phyloP scores from a whole-genome alignment of 1,139 yeast species.

The Sugiyamaella xylanicola region DNA sequence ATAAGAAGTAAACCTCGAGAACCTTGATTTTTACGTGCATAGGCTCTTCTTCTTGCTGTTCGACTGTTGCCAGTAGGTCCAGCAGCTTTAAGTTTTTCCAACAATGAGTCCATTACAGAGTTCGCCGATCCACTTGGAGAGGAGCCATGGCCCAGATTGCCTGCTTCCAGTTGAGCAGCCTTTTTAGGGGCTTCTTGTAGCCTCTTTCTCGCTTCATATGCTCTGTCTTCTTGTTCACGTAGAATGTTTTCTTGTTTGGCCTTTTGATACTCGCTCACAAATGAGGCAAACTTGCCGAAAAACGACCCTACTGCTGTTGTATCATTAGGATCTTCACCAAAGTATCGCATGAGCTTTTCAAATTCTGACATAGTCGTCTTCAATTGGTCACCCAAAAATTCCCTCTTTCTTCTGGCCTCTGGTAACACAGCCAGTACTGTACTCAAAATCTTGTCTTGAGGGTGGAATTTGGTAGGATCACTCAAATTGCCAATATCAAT shows the following conservation, averaged over 20 bases:
- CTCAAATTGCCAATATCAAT: constrained; percentile 74
- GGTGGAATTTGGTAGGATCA: constrained; percentile 67
- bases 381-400: constrained; percentile 58
- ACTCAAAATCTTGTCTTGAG: constrained; percentile 66
- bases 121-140: constrained; percentile 23
- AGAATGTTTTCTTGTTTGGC: constrained; percentile 76
- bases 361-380: constrained; percentile 57
- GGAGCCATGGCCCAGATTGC: constrained; percentile 26
- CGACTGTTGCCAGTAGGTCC: constrained; percentile 74
- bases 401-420: constrained; percentile 64
- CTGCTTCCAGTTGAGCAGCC: constrained; percentile 36
- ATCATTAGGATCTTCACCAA: constrained; percentile 79
- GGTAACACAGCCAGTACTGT: constrained; percentile 56
- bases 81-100: constrained; percentile 72
- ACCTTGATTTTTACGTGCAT: constrained; percentile 52
- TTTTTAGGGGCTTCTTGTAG: constrained; percentile 53
- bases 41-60: constrained; percentile 79
- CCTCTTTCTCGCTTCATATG: constrained; percentile 73
- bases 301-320: constrained; percentile 63
- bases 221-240: constrained; percentile 75
- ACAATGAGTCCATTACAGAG: constrained; percentile 67
- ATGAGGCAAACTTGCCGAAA: constrained; percentile 71
- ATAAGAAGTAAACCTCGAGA: constrained; percentile 34
- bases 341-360: constrained; percentile 66
- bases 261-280: constrained; percentile 71